phyloP scores from a whole-genome alignment of 805 yeast genomes.

The Lipomyces mesembrius region DNA sequence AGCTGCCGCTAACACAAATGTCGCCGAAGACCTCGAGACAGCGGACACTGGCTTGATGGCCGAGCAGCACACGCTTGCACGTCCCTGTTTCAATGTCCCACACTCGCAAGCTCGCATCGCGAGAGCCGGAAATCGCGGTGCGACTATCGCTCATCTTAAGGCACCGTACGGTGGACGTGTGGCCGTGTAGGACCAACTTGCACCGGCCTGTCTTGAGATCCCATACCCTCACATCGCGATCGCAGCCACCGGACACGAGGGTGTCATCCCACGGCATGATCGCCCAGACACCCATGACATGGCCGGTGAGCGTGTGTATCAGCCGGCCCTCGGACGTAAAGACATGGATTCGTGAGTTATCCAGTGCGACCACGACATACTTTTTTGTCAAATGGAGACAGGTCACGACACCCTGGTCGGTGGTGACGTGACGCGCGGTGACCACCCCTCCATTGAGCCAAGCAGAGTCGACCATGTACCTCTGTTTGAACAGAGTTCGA shows the following conservation, averaged over 20 bases:
- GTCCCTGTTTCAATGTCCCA: slow-evolving; percentile 96
- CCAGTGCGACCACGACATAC: slow-evolving; percentile 51
- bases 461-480: slow-evolving; percentile 48
- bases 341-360: slow-evolving; percentile 51
- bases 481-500: slow-evolving; percentile 49
- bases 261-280: slow-evolving; percentile 89
- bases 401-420: slow-evolving; percentile 49
- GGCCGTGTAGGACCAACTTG: slow-evolving; percentile 85
- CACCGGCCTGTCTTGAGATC: slow-evolving; percentile 86
- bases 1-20: slow-evolving; percentile 83
- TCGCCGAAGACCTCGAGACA: slow-evolving; percentile 78
- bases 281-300: slow-evolving; percentile 98
- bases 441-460: slow-evolving; percentile 51
- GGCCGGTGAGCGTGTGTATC: slow-evolving; percentile 93
- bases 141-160: slow-evolving; percentile 78
- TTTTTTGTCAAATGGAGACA: slow-evolving; percentile 46
- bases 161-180: slow-evolving; percentile 86
- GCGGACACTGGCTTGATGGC: slow-evolving; percentile 74
- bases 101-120: slow-evolving; percentile 87
- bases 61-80: slow-evolving; percentile 71
- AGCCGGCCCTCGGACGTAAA: slow-evolving; percentile 49
- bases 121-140: slow-evolving; percentile 84
- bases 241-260: slow-evolving; percentile 94
- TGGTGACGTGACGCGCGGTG: slow-evolving; percentile 49
- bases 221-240: slow-evolving; percentile 95